Evolutionary conservation across 2,329 filamentous ascomycete genomes (phyloP).

Genomic region (Diaporthe sp.): DNA sequence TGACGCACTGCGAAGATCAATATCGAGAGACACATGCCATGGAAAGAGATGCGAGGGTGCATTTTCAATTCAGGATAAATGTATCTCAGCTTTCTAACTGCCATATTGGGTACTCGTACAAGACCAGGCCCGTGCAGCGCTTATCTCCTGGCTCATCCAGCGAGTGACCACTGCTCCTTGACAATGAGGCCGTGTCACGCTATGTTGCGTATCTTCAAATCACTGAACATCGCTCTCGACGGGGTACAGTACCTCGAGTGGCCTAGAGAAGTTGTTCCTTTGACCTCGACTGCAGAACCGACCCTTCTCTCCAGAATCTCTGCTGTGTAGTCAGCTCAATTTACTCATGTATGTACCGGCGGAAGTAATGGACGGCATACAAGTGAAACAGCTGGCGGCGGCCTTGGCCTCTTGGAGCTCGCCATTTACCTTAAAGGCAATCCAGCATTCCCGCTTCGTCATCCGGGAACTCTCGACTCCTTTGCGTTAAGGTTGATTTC

Average conservation of each 20-base stretch:
- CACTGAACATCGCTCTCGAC: not conserved
- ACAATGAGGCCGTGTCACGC: not conserved
- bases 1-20: no score
- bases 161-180: no score
- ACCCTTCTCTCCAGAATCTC: not conserved
- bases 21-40: not conserved
- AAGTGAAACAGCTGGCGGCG: not conserved
- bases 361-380: not conserved
- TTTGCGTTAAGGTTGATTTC: not conserved
- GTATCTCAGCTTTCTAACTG: not conserved
- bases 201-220: not conserved
- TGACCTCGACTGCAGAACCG: not conserved
- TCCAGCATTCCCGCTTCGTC: not conserved
- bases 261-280: not conserved
- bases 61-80: not conserved
- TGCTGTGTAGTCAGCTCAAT: not conserved
- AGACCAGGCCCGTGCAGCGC: not conserved
- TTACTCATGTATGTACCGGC: not conserved
- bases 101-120: not conserved
- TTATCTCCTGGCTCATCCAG: not conserved
- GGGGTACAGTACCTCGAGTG: not conserved
- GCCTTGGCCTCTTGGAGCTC: not conserved
- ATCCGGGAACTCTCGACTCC: not conserved
- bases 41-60: not conserved
- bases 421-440: not conserved